Evolutionary conservation across 2,329 filamentous ascomycete species (phyloP), one percentile per base, ranked within the genome.

Genomic region (Pestalotiopsis sp.): DNA sequence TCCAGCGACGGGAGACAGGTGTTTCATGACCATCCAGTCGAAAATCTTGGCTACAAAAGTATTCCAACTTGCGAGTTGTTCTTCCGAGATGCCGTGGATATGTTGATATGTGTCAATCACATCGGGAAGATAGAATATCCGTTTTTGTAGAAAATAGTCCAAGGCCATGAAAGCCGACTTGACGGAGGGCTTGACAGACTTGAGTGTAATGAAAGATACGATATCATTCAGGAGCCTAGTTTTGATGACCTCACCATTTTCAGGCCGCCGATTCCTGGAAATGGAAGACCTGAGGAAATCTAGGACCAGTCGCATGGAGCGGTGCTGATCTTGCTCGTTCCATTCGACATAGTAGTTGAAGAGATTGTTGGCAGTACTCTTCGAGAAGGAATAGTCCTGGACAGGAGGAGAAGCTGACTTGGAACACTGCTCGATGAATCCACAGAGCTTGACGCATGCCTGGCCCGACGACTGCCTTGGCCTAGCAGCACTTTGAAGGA

Each of bases 81-180:
- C 68, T 60, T 68, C 71, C 27, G 73, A 69, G 39, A 77, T 68
- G 4, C 69, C 71, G 17, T 79, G 76, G 9, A 78, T 73, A 25
- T 76, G 72, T 45, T 71, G 73, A 71, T 88, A 89, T 27, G 79
- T 82, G 17, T 74, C 73, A 12, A 80, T 77, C 39, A 89, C 77
- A 68, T 87, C 80, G 68, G 81, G 75, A 68, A 86, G 73, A 73
- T 80, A 81, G 31, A 92, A 79, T 13, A 90, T 82, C 2, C 83
- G 81, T 76, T 92, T 93, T 62, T 84, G 81, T 3, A 94, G 76
- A 68, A 94, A 87, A 73, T 90, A 86, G 62, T 92, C 89, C 49
- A 93, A 80, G 17, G 87, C 87, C 74, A 91, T 90, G 70, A 94
- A 86, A 6, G 90, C 88, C 45, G 91, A 91, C 76, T 93, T 93